A percentile compares a stretch with the other conserved stretches of the same genome.
These are phyloP conservation scores for Chrysosporium keratinophilum DNA, from an alignment of 2,329 filamentous ascomycete species.

Conservation along the genomic window DNA sequence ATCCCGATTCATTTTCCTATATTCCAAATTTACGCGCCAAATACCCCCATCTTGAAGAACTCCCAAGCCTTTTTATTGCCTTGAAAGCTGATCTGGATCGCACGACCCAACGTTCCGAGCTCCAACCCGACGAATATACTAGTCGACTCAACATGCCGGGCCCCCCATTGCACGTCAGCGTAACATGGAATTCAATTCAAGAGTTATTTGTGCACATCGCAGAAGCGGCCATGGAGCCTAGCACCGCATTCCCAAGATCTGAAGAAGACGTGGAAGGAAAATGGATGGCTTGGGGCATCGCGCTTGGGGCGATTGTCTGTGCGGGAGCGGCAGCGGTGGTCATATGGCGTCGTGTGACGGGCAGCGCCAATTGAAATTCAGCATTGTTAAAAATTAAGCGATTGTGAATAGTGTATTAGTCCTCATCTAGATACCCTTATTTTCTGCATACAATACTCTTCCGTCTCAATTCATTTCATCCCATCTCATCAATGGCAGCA, in stretches of 20 bases:
- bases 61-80: constrained; percentile 84
- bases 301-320: constrained; percentile 59
- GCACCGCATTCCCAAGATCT: constrained; percentile 75
- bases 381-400: neutral
- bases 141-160: constrained; percentile 71
- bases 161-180: constrained; percentile 82
- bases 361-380: constrained; percentile 22
- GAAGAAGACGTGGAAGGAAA: constrained; percentile 72
- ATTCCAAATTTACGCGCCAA: constrained; percentile 70
- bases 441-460: neutral
- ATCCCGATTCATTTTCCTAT: constrained; percentile 90
- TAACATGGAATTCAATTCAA: constrained; percentile 85
- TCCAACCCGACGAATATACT: constrained; percentile 88
- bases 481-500: neutral
- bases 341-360: constrained; percentile 47
- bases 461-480: neutral
- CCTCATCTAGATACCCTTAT: neutral
- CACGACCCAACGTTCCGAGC: constrained; percentile 84
- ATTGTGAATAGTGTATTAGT: neutral
- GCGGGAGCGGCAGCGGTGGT: constrained; percentile 49
- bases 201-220: constrained; percentile 89
- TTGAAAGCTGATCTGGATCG: constrained; percentile 94
- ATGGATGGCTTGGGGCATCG: constrained; percentile 74
- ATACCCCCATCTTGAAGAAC: constrained; percentile 72
- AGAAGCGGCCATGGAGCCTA: constrained; percentile 83